These are phyloP conservation scores for Cicer pinnatifidum DNA, from an alignment of 306 rosid species.

Conservation along the genomic window DNA sequence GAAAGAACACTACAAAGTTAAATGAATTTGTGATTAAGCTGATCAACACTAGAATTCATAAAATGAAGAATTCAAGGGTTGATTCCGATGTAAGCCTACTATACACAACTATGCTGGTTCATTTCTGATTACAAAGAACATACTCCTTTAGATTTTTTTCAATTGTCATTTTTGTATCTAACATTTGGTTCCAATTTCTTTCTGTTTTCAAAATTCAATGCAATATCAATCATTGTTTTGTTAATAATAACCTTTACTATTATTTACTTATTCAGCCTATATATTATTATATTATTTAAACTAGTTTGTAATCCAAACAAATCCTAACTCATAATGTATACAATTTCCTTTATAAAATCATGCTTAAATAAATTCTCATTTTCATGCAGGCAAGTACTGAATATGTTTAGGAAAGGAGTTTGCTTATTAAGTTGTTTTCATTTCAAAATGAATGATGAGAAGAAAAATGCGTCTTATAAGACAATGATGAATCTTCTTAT, in stretches of 20 bases:
- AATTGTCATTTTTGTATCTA: no score
- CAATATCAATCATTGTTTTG: no score
- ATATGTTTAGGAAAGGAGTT: no score
- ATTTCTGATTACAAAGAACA: slow-evolving; percentile 10
- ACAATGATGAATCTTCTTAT: slow-evolving; percentile 79
- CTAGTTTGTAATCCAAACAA: no score
- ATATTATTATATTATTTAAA: no score
- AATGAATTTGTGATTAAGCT: slow-evolving; percentile 61
- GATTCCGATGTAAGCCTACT: slow-evolving; percentile 54
- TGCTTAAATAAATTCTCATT: no score
- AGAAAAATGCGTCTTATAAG: slow-evolving; percentile 59
- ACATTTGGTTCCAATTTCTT: no score
- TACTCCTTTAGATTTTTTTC: neutral
- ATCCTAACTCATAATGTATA: no score
- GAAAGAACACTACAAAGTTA: slow-evolving; percentile 48
- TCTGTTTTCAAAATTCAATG: no score
- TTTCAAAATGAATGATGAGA: slow-evolving; percentile 65
- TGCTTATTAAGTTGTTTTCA: slow-evolving; percentile 49
- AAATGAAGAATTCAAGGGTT: slow-evolving; percentile 51
- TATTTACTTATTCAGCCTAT: neutral
- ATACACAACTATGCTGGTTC: neutral
- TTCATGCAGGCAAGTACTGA: no score
- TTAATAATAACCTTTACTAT: no score
- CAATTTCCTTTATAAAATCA: no score
- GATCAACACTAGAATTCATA: slow-evolving; percentile 56